phyloP scores from a whole-genome alignment of 2,329 filamentous ascomycete species.

The Dryadomyces quercivorus region DNA sequence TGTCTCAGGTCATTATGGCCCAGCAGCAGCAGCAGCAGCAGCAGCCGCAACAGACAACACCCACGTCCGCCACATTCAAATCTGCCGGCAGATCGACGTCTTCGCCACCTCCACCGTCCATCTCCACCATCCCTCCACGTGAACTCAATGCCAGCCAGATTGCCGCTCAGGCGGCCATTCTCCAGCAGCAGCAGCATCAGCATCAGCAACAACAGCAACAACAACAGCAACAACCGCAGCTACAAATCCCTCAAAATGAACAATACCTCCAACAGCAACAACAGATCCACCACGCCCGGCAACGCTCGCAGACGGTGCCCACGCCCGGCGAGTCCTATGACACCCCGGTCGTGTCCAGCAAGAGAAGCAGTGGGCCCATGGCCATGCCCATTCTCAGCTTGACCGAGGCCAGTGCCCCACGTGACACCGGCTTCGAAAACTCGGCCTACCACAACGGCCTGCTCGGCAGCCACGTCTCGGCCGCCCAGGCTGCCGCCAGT shows the following conservation, averaged over 20 bases:
- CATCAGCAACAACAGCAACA: conserved; percentile 20
- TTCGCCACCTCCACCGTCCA: conserved; percentile 9
- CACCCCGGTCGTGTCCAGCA: conserved; percentile 15
- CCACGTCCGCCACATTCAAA: conserved; percentile 5
- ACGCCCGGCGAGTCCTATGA: conserved; percentile 36
- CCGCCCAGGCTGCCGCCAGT: conserved; percentile 61
- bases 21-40: conserved; percentile 16
- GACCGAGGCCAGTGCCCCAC: conserved; percentile 51
- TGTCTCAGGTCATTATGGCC: conserved; percentile 35
- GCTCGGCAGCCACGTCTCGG: conserved; percentile 45
- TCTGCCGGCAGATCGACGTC: not conserved
- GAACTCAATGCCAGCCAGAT: conserved; percentile 59
- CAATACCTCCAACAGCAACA: conserved; percentile 22
- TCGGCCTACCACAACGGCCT: conserved; percentile 49
- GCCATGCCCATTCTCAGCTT: conserved; percentile 52
- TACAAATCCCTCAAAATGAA: conserved; percentile 20
- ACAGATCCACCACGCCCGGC: conserved; percentile 45
- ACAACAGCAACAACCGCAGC: conserved; percentile 21
- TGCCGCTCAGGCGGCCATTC: conserved; percentile 65
- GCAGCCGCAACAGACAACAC: not conserved
- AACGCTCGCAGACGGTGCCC: conserved; percentile 64
- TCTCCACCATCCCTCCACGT: conserved; percentile 6
- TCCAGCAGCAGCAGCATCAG: conserved; percentile 42
- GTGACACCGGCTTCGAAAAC: conserved; percentile 40
- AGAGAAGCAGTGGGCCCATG: conserved; percentile 35